Percentiles rank a stretch among this genome's conserved stretches.
phyloP scores from a whole-genome alignment of 345 rosid genomes.

The Psidium friedrichsthalianum region DNA sequence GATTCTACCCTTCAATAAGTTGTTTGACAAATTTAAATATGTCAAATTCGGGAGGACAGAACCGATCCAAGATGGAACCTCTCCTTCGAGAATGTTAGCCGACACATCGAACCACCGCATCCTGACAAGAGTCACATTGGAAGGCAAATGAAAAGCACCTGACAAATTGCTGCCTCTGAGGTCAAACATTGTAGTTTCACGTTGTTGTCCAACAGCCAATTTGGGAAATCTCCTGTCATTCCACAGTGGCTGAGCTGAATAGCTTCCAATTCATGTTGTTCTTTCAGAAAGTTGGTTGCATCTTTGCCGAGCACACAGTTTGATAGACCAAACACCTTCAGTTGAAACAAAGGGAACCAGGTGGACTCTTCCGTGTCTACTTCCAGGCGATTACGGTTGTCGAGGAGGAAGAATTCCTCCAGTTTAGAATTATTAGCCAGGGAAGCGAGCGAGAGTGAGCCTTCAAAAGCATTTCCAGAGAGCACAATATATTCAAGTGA shows the following conservation, averaged over 20 bases:
- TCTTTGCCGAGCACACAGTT: background rate
- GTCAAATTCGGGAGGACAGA: background rate
- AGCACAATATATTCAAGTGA: background rate
- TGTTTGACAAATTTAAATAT: background rate
- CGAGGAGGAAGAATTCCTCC: rapidly evolving
- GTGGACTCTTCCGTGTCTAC: background rate
- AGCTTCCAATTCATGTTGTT: background rate
- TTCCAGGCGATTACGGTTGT: background rate
- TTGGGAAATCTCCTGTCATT: background rate
- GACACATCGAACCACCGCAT: background rate
- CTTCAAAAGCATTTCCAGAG: background rate
- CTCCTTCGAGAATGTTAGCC: background rate
- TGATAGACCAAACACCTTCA: rapidly evolving
- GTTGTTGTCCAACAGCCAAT: constrained; percentile 19
- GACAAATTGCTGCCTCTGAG: background rate
- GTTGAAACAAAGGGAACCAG: background rate
- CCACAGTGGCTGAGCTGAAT: background rate
- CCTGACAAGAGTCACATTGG: background rate
- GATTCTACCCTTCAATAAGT: constrained; percentile 2
- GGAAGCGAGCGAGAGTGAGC: background rate
- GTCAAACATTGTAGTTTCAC: rapidly evolving
- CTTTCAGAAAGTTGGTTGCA: background rate
- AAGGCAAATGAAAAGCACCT: background rate
- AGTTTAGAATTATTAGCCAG: background rate
- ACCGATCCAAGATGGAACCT: constrained; percentile 1